Base-by-base conservation (phyloP, 257 asterid species). In the Solanum corneliomulleri region DNA sequence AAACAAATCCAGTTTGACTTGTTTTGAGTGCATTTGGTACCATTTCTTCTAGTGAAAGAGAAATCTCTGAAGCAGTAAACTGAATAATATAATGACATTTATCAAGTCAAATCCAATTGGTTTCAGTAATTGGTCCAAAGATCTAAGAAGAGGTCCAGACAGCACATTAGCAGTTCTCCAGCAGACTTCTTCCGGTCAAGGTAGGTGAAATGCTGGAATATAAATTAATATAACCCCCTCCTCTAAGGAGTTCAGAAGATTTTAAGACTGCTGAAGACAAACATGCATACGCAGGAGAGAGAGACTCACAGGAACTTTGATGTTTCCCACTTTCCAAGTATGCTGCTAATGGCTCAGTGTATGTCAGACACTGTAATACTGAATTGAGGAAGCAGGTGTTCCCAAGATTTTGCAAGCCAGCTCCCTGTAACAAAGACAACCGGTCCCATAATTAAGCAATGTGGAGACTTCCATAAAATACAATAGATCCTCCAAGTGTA, bases 281-380 rank as follows among this genome's bases (percentile, higher is more conserved):
- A 29, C 85, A 81, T 0, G 31, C 85, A 52, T 15, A 31, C 1
- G 68, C 70, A 49, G 83, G 31, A 82, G 41, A 74, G 86, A 82
- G 86, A 87, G 72, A 92, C 96, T 97, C 92, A 97, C 99, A 97
- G 44, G 99, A 95, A 90, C 31, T 93, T 89, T 95, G 94, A 90
- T 97, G 99, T 90, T 95, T 95, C 88, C 99, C 99, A 88, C 99
- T 97, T 90, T 96, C 99, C 81, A 97, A 92, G 92, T 97, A 97
- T 31, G 99, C 98, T 31, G 99, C 99, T 89, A 97, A 92, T 10
- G 99, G 99, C 88, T 96, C 99, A 9, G 99, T 97, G 90, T 97
- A 97, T 42, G 99, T 97, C 88, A 97, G 92, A 42, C 99, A 97
- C 85, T 97, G 99, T 90, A 97, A 88, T 44, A 97, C 99, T 16